Conservation (phyloP, 208 protist species). For the Balamuthia mandrillaris region DNA sequence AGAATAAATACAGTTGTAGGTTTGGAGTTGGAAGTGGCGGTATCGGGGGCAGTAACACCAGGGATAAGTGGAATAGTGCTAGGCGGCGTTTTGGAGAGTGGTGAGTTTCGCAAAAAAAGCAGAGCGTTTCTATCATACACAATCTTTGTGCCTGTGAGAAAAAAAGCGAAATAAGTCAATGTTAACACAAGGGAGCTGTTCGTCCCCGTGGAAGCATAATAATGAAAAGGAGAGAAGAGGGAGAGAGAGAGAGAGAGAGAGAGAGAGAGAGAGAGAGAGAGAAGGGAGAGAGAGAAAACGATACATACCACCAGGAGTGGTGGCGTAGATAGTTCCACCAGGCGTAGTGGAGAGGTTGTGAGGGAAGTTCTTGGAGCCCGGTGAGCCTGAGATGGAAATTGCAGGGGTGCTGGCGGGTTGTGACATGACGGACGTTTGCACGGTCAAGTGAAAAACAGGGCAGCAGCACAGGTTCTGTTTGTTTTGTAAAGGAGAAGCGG, state of each 20-base stretch:
- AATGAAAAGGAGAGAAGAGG: background rate
- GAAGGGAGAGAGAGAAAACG: background rate
- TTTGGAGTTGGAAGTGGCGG: background rate
- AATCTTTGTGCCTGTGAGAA: background rate
- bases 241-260: background rate
- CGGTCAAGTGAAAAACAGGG: too few relatives aligned
- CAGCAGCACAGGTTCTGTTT: too few relatives aligned
- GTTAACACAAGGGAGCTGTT: too few relatives aligned
- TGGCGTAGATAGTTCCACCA: conserved; percentile 42
- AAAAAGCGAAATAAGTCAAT: background rate
- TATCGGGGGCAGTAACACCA: conserved; percentile 26
- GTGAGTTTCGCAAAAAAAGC: conserved; percentile 28
- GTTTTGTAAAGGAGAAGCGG: too few relatives aligned
- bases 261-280: background rate
- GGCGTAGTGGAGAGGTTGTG: conserved; percentile 31
- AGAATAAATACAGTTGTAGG: background rate
- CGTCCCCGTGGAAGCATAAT: background rate
- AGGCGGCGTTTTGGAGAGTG: conserved; percentile 30
- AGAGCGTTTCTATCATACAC: conserved; percentile 41
- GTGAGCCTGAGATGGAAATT: conserved; percentile 22
- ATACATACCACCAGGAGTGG: conserved; percentile 30
- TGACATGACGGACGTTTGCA: too few relatives aligned
- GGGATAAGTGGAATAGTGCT: conserved; percentile 41
- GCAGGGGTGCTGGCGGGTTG: conserved; percentile 24
- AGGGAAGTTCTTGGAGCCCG: conserved; percentile 37